Percentiles rank a stretch among this genome's conserved stretches.
These are phyloP conservation scores for Rhizopus stolonifer DNA, from an alignment of 371 early-diverging fungal species.

Conservation along the genomic window DNA sequence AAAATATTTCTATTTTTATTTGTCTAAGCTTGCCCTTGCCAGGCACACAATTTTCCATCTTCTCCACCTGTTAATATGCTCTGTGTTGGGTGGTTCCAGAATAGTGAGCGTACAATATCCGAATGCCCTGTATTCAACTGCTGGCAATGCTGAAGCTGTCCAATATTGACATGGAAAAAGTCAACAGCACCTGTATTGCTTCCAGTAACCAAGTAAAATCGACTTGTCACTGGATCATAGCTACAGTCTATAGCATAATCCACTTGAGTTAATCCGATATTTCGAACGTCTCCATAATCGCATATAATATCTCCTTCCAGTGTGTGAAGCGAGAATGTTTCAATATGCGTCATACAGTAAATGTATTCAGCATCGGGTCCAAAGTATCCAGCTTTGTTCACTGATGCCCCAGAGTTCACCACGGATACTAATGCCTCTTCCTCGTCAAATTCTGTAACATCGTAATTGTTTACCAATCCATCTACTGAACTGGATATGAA, in stretches of 20 bases:
- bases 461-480: constrained; percentile 76
- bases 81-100: constrained; percentile 61
- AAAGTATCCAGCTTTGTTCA: constrained; percentile 85
- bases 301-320: constrained; percentile 60
- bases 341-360: constrained; percentile 83
- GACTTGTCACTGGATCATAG: constrained; percentile 66
- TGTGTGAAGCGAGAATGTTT: constrained; percentile 77
- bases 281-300: constrained; percentile 81
- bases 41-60: constrained; percentile 70
- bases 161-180: constrained; percentile 70
- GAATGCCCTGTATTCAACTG: constrained; percentile 51
- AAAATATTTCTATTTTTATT: no score
- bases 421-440: constrained; percentile 85
- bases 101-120: constrained; percentile 71
- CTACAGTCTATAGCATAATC: constrained; percentile 86
- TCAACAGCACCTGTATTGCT: constrained; percentile 74
- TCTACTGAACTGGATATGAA: constrained; percentile 75
- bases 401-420: constrained; percentile 78
- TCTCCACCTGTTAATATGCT: constrained; percentile 75
- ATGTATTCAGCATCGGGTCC: constrained; percentile 86
- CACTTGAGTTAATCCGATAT: constrained; percentile 48
- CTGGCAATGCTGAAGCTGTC: constrained; percentile 67
- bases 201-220: constrained; percentile 83
- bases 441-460: constrained; percentile 74
- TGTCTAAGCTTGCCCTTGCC: constrained; percentile 45